A percentile compares a stretch with the other conserved stretches of the same genome.
Evolutionary conservation across 78 protist species (phyloP).

Genomic region (Cavenderia fasciculata): DNA sequence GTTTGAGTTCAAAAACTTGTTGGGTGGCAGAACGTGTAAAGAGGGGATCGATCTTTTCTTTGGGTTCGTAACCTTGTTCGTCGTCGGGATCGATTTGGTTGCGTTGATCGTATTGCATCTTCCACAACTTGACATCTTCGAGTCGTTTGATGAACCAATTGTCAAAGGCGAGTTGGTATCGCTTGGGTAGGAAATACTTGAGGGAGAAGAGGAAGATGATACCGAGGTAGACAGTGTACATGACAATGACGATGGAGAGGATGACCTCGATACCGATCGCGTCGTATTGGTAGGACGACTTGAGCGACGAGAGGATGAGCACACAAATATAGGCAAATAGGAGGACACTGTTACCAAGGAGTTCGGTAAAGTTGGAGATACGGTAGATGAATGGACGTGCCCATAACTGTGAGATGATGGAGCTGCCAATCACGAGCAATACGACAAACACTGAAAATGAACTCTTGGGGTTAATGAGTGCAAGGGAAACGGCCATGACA

Average conservation of each 20-base stretch:
- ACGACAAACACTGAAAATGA: constrained; percentile 61
- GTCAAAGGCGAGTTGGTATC: constrained; percentile 14
- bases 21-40: too few relatives aligned
- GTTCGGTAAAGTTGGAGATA: constrained; percentile 15
- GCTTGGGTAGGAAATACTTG: constrained; percentile 54
- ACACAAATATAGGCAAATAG: constrained; percentile 48
- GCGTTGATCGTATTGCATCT: not conserved
- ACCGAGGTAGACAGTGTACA: constrained; percentile 26
- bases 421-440: constrained; percentile 43
- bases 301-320: constrained; percentile 29
- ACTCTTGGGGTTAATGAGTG: constrained; percentile 52
- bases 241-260: constrained; percentile 14
- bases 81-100: too few relatives aligned
- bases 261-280: constrained; percentile 41
- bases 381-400: constrained; percentile 37
- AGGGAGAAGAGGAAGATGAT: constrained; percentile 27
- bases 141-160: not conserved
- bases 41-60: too few relatives aligned
- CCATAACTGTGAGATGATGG: constrained; percentile 26
- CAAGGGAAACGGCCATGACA: constrained; percentile 64
- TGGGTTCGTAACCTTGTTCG: too few relatives aligned
- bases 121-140: not conserved
- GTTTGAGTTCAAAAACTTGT: too few relatives aligned
- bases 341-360: constrained; percentile 38
- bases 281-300: constrained; percentile 32